Conservation (phyloP, 352 stramenopile species). For the Globisporangium middletonii region DNA sequence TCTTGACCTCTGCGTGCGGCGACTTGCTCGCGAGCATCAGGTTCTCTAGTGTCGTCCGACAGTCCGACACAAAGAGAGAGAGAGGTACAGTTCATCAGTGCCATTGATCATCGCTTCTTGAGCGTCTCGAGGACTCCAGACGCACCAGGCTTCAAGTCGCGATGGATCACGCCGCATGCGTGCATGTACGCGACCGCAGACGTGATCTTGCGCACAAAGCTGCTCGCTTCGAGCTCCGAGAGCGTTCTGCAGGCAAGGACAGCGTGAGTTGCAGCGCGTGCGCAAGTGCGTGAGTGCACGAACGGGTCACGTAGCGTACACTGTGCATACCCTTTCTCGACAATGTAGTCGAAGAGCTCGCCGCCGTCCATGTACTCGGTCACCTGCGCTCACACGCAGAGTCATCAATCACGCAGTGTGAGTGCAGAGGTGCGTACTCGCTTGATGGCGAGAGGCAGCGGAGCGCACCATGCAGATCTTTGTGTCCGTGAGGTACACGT, state of each 20-base stretch:
- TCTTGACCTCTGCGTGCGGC: constrained; percentile 90
- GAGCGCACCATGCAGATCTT: constrained; percentile 79
- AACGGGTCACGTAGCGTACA: not conserved
- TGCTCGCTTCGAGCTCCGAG: constrained; percentile 81
- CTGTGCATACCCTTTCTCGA: constrained; percentile 66
- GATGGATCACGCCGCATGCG: constrained; percentile 80
- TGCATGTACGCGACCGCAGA: constrained; percentile 89
- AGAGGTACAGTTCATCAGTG: not conserved
- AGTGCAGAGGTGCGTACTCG: not conserved
- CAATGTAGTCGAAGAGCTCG: constrained; percentile 89
- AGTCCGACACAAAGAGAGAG: not conserved
- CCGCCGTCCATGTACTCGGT: constrained; percentile 86
- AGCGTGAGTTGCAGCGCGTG: not conserved
- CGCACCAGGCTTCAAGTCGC: constrained; percentile 85
- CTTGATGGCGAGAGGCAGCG: not conserved
- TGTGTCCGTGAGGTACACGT: constrained; percentile 78
- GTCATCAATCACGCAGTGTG: not conserved
- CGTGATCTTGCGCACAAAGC: constrained; percentile 87
- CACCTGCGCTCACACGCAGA: constrained; percentile 34
- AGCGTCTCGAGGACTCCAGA: not conserved
- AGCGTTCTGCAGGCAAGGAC: constrained; percentile 41
- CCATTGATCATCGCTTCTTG: not conserved
- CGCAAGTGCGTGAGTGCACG: not conserved
- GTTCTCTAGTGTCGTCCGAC: constrained; percentile 39
- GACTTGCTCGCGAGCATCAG: constrained; percentile 82